phyloP scores from a whole-genome alignment of 2,329 filamentous ascomycete species.

The Aspergillus aculeatinus region DNA sequence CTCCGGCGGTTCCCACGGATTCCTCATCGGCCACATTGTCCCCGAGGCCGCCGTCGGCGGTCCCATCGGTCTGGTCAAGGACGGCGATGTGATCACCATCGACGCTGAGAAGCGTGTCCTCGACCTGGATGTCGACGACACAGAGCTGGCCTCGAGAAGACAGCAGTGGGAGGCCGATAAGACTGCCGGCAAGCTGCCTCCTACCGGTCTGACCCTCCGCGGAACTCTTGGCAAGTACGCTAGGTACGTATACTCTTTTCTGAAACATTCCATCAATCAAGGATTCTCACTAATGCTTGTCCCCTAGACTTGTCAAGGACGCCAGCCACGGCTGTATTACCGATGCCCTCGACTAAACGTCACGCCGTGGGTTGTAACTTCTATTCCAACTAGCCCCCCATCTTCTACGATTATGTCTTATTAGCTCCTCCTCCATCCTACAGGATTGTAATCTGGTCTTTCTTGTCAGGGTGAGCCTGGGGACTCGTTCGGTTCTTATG shows the following conservation, averaged over 20 bases:
- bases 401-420: constrained; percentile 12
- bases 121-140: constrained; percentile 65
- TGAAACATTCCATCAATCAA: too few relatives aligned
- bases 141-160: constrained; percentile 60
- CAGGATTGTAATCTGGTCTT: background rate
- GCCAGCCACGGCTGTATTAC: constrained; percentile 52
- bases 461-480: constrained; percentile 5
- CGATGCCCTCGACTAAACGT: constrained; percentile 38
- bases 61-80: constrained; percentile 76
- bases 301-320: constrained; percentile 39
- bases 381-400: constrained; percentile 3
- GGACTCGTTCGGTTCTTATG: background rate
- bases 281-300: too few relatives aligned
- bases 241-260: constrained; percentile 27
- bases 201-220: constrained; percentile 58
- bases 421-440: constrained; percentile 2
- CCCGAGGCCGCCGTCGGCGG: constrained; percentile 84
- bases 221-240: constrained; percentile 73
- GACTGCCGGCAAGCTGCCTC: constrained; percentile 38
- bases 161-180: constrained; percentile 58
- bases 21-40: constrained; percentile 84
- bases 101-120: constrained; percentile 71
- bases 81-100: constrained; percentile 79
- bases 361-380: background rate
- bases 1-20: constrained; percentile 75